Evolutionary conservation across 176 grass and related monocot species (phyloP).

Genomic region (Pharus latifolius): DNA sequence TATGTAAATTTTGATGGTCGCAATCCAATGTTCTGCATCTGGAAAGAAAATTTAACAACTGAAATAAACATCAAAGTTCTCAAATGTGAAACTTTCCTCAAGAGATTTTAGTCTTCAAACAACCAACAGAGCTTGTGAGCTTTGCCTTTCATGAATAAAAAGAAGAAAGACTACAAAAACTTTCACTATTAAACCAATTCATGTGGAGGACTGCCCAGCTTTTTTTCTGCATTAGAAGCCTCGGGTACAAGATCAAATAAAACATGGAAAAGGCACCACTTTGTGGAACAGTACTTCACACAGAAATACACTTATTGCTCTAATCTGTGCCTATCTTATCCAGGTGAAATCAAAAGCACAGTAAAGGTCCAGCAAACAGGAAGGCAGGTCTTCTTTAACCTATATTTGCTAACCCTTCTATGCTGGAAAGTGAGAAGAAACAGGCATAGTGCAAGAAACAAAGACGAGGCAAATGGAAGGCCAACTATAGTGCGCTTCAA

Average conservation of each 20-base stretch:
- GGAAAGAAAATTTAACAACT: slow-evolving; percentile 22
- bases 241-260: too few species aligned
- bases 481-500: not conserved
- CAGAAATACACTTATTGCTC: not conserved
- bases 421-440: not conserved
- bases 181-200: not conserved
- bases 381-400: not conserved
- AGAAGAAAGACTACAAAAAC: not conserved
- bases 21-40: slow-evolving; percentile 76
- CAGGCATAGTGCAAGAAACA: not conserved
- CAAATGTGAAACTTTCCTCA: not conserved
- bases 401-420: not conserved
- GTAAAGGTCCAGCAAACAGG: not conserved
- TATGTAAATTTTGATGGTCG: slow-evolving; percentile 56
- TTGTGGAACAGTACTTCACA: not conserved
- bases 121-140: not conserved
- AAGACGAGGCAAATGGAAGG: not conserved
- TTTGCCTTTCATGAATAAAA: not conserved
- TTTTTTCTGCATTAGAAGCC: too few species aligned
- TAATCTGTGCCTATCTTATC: slow-evolving; percentile 12
- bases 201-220: not conserved
- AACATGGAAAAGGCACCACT: not conserved
- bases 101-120: not conserved
- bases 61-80: slow-evolving; percentile 1
- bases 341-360: slow-evolving; percentile 1